Conservation (phyloP, 2,329 filamentous ascomycete genomes). For the Plectosphaerella sp. region DNA sequence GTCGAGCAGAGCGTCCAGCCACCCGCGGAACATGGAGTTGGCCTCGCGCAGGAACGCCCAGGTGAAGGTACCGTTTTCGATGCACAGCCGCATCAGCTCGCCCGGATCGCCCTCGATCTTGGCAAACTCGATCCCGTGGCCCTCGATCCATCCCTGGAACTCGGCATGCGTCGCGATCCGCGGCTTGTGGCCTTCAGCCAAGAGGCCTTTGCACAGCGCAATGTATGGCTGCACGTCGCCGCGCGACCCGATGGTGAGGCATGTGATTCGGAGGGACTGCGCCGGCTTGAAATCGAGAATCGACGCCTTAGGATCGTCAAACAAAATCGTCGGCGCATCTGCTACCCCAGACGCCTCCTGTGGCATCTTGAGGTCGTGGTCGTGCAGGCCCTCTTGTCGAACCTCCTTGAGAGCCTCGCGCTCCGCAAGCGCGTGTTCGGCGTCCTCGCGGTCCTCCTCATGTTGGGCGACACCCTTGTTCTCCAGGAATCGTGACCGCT, state of each 20-base stretch:
- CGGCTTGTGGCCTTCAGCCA: constrained; percentile 81
- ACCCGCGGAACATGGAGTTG: constrained; percentile 82
- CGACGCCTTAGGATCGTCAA: constrained; percentile 84
- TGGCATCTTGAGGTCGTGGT: constrained; percentile 47
- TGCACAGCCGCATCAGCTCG: constrained; percentile 92
- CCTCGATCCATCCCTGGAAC: constrained; percentile 83
- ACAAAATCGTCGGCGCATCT: constrained; percentile 71
- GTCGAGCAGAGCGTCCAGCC: constrained; percentile 83
- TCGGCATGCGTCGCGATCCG: constrained; percentile 90
- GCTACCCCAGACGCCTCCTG: constrained; percentile 35
- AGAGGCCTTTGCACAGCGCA: constrained; percentile 83
- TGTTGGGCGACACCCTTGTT: constrained; percentile 65
- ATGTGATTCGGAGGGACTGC: constrained; percentile 77
- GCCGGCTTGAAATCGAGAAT: constrained; percentile 88
- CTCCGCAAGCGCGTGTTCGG: constrained; percentile 73
- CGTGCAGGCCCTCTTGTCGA: constrained; percentile 48
- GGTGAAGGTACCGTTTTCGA: constrained; percentile 96
- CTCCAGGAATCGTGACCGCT: constrained; percentile 64
- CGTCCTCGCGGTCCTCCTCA: constrained; percentile 61
- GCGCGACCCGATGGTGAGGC: constrained; percentile 90
- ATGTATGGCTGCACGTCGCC: constrained; percentile 98
- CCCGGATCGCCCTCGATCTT: constrained; percentile 86
- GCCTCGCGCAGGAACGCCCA: constrained; percentile 86
- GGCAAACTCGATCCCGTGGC: constrained; percentile 91
- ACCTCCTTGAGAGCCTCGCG: constrained; percentile 76